Evolutionary conservation across 139 green algal species (phyloP), one percentile per base, ranked within the genome.

Genomic region (Micractinium conductrix): DNA sequence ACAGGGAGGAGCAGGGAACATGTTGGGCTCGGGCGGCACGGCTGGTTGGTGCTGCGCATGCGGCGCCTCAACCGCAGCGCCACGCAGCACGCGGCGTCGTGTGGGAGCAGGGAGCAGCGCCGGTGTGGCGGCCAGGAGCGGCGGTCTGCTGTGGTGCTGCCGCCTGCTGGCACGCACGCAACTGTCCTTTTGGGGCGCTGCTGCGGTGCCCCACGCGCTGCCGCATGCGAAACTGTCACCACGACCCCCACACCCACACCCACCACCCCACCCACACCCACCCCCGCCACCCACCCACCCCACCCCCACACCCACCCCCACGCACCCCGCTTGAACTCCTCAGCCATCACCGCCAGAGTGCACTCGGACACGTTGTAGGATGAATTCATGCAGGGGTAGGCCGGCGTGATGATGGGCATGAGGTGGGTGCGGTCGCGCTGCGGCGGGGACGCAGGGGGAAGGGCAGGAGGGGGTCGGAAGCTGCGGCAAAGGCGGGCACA

Each of bases 391-490:
- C 91, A 94, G 2, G 97, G 97, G 91, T 99, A 99, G n/a, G 93
- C 91, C 33, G 97, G 97, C 10, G 97, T 99, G 90, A 99, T 98
- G 89, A 99, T 97, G 65, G 97, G 97, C 95, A 99, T 98, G 30
- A 98, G 89, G 84, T 98, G 92, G 19, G 75, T 75, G 63, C 85
- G 76, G 84, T 98, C 96, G 4, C 94, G 85, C n/a, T n/a, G n/a
- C n/a, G n/a, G n/a, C n/a, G n/a, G n/a, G n/a, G n/a, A n/a, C n/a
- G n/a, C n/a, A n/a, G n/a, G n/a, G n/a, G n/a, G n/a, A n/a, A n/a
- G n/a, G n/a, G n/a, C n/a, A n/a, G n/a, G n/a, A n/a, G n/a, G n/a
- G n/a, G n/a, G n/a, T n/a, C n/a, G n/a, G n/a, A n/a, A n/a, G n/a
- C n/a, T n/a, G n/a, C n/a, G n/a, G n/a, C n/a, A n/a, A n/a, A n/a